A percentile compares a stretch with the other conserved stretches of the same genome.
Evolutionary conservation across 2,329 filamentous ascomycete species (phyloP).

Genomic region (Colletotrichum cordylinicola): DNA sequence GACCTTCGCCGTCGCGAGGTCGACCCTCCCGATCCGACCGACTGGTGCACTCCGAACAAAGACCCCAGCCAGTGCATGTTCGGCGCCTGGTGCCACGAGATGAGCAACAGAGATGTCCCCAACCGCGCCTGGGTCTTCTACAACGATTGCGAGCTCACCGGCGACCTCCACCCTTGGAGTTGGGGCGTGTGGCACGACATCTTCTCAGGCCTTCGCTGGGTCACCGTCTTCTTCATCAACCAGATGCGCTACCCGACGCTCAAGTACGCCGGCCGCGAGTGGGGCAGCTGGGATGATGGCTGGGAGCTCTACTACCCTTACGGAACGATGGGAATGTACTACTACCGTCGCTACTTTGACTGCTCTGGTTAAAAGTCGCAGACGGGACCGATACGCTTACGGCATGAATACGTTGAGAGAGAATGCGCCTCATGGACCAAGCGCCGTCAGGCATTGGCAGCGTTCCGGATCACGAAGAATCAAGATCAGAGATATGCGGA

Average conservation of each 20-base stretch:
- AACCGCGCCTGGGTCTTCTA: slow-evolving; percentile 15
- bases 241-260: not conserved
- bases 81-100: slow-evolving; percentile 10
- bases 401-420: not conserved
- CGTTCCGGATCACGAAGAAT: not conserved
- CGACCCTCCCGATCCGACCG: not conserved
- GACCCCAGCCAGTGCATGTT: not conserved
- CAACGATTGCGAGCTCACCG: slow-evolving; percentile 2
- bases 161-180: not conserved
- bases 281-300: not conserved
- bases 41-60: slow-evolving; percentile 10
- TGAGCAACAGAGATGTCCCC: not conserved
- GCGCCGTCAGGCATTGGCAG: not conserved
- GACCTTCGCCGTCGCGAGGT: not conserved
- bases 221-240: slow-evolving; percentile 2
- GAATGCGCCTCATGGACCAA: not conserved
- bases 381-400: not conserved
- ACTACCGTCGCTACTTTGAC: slow-evolving; percentile 13
- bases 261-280: slow-evolving; percentile 3
- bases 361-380: not conserved
- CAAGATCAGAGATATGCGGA: not conserved
- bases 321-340: not conserved
- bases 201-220: slow-evolving; percentile 3
- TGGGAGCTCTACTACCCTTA: slow-evolving; percentile 15
- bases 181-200: slow-evolving; percentile 1